A percentile compares a stretch with the other conserved stretches of the same genome.
phyloP scores from a whole-genome alignment of 2,329 filamentous ascomycete species.

The Myriosclerotinia curreyana region DNA sequence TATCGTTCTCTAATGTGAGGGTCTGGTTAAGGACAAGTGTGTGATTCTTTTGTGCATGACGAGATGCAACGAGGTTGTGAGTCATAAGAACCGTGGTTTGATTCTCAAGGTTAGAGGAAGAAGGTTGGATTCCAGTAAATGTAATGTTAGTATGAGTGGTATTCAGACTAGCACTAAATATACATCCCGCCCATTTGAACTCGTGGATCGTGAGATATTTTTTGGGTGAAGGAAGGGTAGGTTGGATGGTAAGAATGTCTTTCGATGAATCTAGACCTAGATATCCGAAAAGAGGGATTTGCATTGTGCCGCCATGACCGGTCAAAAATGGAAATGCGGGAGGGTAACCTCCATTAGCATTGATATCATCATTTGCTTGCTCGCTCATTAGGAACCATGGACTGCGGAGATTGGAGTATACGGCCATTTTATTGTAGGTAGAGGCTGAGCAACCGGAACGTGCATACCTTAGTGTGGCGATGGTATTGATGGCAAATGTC shows the following conservation, averaged over 20 bases:
- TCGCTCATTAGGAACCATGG: slow-evolving; percentile 72
- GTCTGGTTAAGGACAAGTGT: slow-evolving; percentile 46
- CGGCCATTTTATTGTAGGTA: slow-evolving; percentile 63
- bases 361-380: slow-evolving; percentile 59
- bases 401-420: slow-evolving; percentile 59
- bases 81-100: slow-evolving; percentile 43
- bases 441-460: slow-evolving; percentile 65
- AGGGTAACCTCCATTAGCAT: slow-evolving; percentile 60
- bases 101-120: slow-evolving; percentile 34
- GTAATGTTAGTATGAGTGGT: slow-evolving; percentile 54
- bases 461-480: slow-evolving; percentile 63
- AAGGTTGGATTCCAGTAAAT: slow-evolving; percentile 41
- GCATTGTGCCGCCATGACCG: slow-evolving; percentile 67
- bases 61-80: slow-evolving; percentile 44
- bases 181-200: slow-evolving; percentile 30
- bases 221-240: slow-evolving; percentile 62
- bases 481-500: slow-evolving; percentile 69
- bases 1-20: slow-evolving; percentile 53
- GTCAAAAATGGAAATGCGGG: slow-evolving; percentile 71
- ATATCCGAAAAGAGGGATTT: slow-evolving; percentile 65
- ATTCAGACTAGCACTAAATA: slow-evolving; percentile 23
- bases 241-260: slow-evolving; percentile 60
- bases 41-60: slow-evolving; percentile 39
- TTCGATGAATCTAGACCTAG: slow-evolving; percentile 60
- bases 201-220: slow-evolving; percentile 28